These are phyloP conservation scores for Sporothrix mexicana DNA, from an alignment of 2,329 filamentous ascomycete genomes.

Conservation along the genomic window DNA sequence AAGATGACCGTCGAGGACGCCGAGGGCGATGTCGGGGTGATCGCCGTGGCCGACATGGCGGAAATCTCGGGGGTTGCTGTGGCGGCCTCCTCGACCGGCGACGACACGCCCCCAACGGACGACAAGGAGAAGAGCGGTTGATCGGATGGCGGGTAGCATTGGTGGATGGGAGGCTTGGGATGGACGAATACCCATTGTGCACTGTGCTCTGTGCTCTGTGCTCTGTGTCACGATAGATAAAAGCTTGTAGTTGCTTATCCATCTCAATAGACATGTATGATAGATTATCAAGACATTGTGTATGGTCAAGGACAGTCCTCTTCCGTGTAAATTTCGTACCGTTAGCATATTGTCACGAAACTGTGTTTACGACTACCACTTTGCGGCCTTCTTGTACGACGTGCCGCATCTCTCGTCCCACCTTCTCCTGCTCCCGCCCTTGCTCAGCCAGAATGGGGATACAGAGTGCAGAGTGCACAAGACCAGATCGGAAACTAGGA, in stretches of 20 bases:
- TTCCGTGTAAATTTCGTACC: too few relatives aligned
- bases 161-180: neutral
- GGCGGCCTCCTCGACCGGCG: neutral
- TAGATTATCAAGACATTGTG: too few relatives aligned
- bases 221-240: too few relatives aligned
- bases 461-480: neutral
- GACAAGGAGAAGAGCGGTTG: slow-evolving; percentile 32
- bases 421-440: too few relatives aligned
- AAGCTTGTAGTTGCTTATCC: too few relatives aligned
- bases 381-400: too few relatives aligned
- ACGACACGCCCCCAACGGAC: slow-evolving; percentile 21
- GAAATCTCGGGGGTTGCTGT: slow-evolving; percentile 5
- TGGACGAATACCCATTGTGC: neutral
- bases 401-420: neutral
- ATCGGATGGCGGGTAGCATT: neutral
- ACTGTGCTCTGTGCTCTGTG: too few relatives aligned
- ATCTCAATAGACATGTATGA: too few relatives aligned
- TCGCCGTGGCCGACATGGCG: neutral
- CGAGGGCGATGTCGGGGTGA: slow-evolving; percentile 12
- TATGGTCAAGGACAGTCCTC: too few relatives aligned
- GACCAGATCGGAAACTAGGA: neutral
- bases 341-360: too few relatives aligned
- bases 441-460: neutral
- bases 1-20: slow-evolving; percentile 57
- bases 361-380: too few relatives aligned